phyloP scores from a whole-genome alignment of 768 basidiomycete genomes.

The Filobasidium floriforme region DNA sequence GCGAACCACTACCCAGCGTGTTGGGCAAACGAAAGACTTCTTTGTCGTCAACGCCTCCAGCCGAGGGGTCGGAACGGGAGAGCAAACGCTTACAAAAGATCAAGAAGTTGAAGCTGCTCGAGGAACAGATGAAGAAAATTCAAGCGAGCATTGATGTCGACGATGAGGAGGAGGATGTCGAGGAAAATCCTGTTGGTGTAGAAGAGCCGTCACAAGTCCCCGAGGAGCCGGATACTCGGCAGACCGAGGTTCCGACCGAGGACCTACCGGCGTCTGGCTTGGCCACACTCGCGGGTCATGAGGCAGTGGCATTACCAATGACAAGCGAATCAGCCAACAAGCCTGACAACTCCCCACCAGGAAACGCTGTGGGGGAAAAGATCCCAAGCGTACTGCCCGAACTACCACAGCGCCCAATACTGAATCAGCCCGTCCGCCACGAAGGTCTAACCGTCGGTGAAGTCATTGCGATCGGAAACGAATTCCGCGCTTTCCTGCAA shows the following conservation, averaged over 20 bases:
- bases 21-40: conserved; percentile 4
- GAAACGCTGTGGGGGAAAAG: background rate
- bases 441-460: background rate
- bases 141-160: background rate
- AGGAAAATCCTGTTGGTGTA: background rate
- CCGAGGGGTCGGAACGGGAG: background rate
- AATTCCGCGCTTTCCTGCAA: background rate
- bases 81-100: background rate
- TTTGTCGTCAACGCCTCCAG: no score
- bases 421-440: background rate
- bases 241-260: background rate
- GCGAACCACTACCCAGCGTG: background rate
- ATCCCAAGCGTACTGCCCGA: background rate
- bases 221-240: background rate
- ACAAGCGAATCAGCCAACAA: background rate
- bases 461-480: background rate
- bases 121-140: background rate
- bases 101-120: background rate
- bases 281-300: background rate
- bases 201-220: background rate
- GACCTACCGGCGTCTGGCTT: background rate
- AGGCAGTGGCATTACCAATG: background rate
- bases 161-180: background rate
- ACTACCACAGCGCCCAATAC: background rate
- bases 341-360: background rate